Conservation (phyloP, 2,329 filamentous ascomycete species). For the Bipolaris zeicola region DNA sequence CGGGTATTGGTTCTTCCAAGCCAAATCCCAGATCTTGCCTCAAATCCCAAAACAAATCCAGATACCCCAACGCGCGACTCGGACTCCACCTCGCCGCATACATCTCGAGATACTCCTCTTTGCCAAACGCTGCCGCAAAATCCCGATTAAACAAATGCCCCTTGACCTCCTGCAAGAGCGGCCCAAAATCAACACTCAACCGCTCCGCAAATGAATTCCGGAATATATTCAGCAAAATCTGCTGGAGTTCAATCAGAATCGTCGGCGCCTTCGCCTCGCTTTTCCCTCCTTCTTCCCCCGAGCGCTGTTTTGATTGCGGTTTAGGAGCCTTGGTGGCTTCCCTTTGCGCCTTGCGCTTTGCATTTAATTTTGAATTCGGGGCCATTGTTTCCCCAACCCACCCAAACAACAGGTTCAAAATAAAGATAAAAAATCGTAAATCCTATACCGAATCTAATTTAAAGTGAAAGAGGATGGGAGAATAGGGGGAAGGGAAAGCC, state of each 20-base stretch:
- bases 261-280: conserved; percentile 34
- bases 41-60: conserved; percentile 59
- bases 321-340: conserved; percentile 17
- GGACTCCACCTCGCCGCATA: conserved; percentile 94
- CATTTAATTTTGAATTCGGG: conserved; percentile 20
- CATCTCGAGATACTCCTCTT: conserved; percentile 71
- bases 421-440: no score
- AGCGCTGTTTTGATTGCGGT: conserved; percentile 1
- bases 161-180: conserved; percentile 80
- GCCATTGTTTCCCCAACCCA: conserved; percentile 1
- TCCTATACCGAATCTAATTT: no score
- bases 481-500: background rate
- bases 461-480: no score
- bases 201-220: conserved; percentile 62
- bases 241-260: conserved; percentile 64
- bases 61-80: conserved; percentile 80
- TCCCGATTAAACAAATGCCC: conserved; percentile 83
- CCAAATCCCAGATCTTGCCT: conserved; percentile 23
- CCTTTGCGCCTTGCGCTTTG: conserved; percentile 21
- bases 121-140: conserved; percentile 79
- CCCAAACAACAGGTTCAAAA: no score
- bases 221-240: conserved; percentile 76
- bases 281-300: conserved; percentile 9
- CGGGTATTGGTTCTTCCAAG: background rate
- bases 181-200: conserved; percentile 54